phyloP scores from a whole-genome alignment of 805 yeast genomes.

The Ogataea sp. region DNA sequence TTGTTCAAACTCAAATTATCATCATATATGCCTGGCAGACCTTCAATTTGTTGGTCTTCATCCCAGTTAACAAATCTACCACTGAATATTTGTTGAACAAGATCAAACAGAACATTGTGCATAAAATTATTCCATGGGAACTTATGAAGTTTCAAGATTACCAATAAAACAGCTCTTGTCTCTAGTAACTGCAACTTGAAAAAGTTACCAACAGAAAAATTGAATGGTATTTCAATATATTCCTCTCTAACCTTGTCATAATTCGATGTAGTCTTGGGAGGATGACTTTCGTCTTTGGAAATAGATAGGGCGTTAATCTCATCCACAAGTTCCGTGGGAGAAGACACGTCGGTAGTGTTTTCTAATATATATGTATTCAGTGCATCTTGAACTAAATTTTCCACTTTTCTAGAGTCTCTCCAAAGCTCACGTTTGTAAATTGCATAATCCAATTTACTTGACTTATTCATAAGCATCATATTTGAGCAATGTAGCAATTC shows the following conservation, averaged over 20 bases:
- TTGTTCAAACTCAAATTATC: constrained; percentile 25
- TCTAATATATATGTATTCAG: constrained; percentile 23
- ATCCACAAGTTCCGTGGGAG: not conserved
- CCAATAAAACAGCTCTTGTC: constrained; percentile 51
- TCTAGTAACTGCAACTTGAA: constrained; percentile 76
- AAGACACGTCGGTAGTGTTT: not conserved
- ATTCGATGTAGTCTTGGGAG: too few relatives aligned
- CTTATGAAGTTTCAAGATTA: constrained; percentile 60
- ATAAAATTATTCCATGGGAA: constrained; percentile 97
- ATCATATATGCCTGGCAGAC: constrained; percentile 17
- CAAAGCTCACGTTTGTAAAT: constrained; percentile 63
- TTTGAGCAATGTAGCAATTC: constrained; percentile 93
- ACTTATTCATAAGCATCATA: constrained; percentile 83
- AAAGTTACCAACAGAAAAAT: constrained; percentile 60
- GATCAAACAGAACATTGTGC: constrained; percentile 94
- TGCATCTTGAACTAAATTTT: constrained; percentile 28
- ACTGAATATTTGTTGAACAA: constrained; percentile 87
- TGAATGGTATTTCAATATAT: constrained; percentile 18
- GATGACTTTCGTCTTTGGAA: too few relatives aligned
- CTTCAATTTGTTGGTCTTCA: constrained; percentile 27
- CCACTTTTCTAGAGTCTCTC: constrained; percentile 44
- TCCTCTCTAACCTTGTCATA: constrained; percentile 1
- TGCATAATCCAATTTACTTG: constrained; percentile 50
- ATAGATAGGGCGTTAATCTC: not conserved
- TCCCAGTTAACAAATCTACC: constrained; percentile 41